Evolutionary conservation across 495 filamentous ascomycete species (phyloP).

Genomic region (Penicillium angulare): DNA sequence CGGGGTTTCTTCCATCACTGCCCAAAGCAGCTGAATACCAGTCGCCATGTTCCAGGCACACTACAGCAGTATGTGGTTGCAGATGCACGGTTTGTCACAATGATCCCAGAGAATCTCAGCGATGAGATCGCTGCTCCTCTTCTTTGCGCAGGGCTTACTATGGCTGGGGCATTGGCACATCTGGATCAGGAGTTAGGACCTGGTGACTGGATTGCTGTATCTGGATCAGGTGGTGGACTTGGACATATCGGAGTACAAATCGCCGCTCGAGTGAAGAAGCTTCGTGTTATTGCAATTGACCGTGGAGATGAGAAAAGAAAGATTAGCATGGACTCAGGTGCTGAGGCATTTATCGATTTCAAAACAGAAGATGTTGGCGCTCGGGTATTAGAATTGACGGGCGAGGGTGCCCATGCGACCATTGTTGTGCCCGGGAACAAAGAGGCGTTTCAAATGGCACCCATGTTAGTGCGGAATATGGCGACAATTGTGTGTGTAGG

Average conservation of each 20-base stretch:
- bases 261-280: conserved; percentile 23
- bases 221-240: conserved; percentile 35
- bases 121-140: conserved; percentile 34
- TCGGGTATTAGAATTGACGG: conserved; percentile 26
- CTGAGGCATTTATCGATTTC: conserved; percentile 31
- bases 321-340: conserved; percentile 29
- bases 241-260: conserved; percentile 39
- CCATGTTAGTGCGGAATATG: conserved; percentile 27
- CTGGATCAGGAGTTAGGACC: conserved; percentile 20
- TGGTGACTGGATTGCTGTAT: conserved; percentile 34
- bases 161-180: conserved; percentile 24
- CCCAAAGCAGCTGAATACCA: conserved; percentile 33
- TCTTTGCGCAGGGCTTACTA: conserved; percentile 36
- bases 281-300: conserved; percentile 36
- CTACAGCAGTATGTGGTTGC: conserved; percentile 37
- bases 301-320: conserved; percentile 28
- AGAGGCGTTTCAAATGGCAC: conserved; percentile 24
- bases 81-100: conserved; percentile 27
- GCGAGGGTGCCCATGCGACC: conserved; percentile 32
- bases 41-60: conserved; percentile 36
- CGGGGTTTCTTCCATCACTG: conserved; percentile 28
- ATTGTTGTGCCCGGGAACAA: conserved; percentile 28
- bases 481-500: conserved; percentile 30
- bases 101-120: conserved; percentile 24
- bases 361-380: conserved; percentile 25